Evolutionary conservation across 139 green algal genomes (phyloP).

Genomic region (Gonium pectorale): DNA sequence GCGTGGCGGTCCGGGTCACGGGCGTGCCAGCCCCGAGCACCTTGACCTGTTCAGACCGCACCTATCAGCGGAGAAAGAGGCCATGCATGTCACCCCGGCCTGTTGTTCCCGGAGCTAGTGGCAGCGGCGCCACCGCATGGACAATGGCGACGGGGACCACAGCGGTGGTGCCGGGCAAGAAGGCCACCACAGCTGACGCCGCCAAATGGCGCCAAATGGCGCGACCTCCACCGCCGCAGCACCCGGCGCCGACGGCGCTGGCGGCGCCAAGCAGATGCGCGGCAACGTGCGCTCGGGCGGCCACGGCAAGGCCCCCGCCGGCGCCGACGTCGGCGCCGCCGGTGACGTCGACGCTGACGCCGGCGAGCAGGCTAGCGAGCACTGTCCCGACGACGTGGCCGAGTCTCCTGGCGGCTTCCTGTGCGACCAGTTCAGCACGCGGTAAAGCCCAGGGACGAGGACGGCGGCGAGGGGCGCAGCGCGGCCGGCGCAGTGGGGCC

Average conservation of each 20-base stretch:
- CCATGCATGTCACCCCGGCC: constrained; percentile 29
- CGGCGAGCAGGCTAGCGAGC: constrained; percentile 22
- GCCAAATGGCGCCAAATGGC: no score
- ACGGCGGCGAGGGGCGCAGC: neutral
- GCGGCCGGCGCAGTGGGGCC: neutral
- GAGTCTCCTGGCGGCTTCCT: constrained; percentile 25
- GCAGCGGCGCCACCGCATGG: neutral
- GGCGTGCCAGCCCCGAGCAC: no score
- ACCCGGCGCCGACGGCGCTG: no score
- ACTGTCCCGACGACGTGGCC: constrained; percentile 28
- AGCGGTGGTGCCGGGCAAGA: no score
- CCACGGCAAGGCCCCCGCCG: no score
- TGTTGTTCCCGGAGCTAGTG: neutral
- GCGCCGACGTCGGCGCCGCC: neutral
- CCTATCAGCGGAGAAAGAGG: constrained; percentile 18
- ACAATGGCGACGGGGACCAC: neutral
- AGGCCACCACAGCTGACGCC: neutral
- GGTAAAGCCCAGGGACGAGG: neutral
- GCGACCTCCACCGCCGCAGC: no score
- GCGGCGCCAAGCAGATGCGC: no score
- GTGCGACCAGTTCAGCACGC: constrained; percentile 21
- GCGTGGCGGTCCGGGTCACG: no score
- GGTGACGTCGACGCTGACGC: neutral
- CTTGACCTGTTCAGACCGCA: no score
- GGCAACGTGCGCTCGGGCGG: no score